Evolutionary conservation across 345 rosid species (phyloP), one percentile per base, ranked within the genome.

Genomic region (Erucastrum elatum): DNA sequence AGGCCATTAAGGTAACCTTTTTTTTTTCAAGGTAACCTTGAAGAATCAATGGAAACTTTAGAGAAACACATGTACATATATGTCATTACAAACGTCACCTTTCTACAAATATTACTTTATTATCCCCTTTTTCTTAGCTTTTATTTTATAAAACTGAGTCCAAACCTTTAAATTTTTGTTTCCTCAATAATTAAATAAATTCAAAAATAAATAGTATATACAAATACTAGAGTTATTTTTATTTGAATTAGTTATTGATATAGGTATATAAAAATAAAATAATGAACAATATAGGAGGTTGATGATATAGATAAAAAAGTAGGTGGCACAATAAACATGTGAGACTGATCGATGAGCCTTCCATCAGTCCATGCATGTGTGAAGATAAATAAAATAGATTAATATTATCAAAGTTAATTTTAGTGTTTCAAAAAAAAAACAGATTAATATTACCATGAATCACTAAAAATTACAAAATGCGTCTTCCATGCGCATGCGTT

Each of bases 11-110:
- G 58, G 58, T 51, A 51, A 51, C 56, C 56, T 49, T 49, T 21
- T 21, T 21, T 21, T 21, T 21, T 21, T 21, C 21, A 21, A 21
- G 21, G 21, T 21, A 21, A 51, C 58, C 58, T 51, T 51, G 58
- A 51, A 51, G 16, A 51, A n/a, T 51, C 58, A n/a, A 51, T 51
- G 21, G 58, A 51, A 16, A 12, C 53, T 46, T 46, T 46, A 46
- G 15, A 46, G 15, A 46, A 13, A 46, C 16, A 46, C 56, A 51
- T 5, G n/a, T 8, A 39, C 8, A 39, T 33, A 46, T 63, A 13
- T 66, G 82, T 78, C 82, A 78, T 59, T 73, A 78, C 77, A 60
- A 44, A 79, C 77, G 82, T 78, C 82, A 78, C 68, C 16, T 21
- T 56, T 31, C 4, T 58, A 13, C 55, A 37, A 58, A 15, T 6